Evolutionary conservation across 108 stramenopile genomes (phyloP).

Genomic region (Cyclotella cryptica): DNA sequence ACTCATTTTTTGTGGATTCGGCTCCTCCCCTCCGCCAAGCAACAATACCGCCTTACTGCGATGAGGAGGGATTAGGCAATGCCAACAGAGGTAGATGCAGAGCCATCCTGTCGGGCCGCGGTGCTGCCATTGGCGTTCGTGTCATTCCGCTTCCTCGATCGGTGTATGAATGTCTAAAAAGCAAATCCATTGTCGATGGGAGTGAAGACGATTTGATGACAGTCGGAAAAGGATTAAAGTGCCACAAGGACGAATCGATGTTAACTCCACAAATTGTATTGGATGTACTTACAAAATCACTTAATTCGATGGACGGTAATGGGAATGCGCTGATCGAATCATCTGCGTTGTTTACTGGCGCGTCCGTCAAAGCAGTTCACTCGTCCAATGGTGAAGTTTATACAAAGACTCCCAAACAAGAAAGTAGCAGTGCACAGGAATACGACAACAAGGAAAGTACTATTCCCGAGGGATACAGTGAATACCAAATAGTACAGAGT

Average conservation of each 20-base stretch:
- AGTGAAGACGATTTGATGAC: slow-evolving; percentile 59
- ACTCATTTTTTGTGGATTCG: slow-evolving; percentile 52
- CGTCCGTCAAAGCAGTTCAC: slow-evolving; percentile 49
- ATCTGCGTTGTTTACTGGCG: slow-evolving; percentile 23
- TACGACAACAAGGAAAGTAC: slow-evolving; percentile 14
- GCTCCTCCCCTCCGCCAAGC: slow-evolving; percentile 69
- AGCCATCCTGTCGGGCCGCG: slow-evolving; percentile 70
- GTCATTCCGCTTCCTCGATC: slow-evolving; percentile 67
- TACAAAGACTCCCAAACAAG: slow-evolving; percentile 21
- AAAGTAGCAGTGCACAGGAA: slow-evolving; percentile 28
- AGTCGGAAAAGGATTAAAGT: slow-evolving; percentile 70
- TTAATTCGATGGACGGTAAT: slow-evolving; percentile 43
- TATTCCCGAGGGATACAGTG: slow-evolving; percentile 27
- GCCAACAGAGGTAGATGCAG: slow-evolving; percentile 78
- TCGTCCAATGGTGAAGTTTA: slow-evolving; percentile 56
- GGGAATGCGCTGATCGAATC: slow-evolving; percentile 60
- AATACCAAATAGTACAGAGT: slow-evolving; percentile 27
- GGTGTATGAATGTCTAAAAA: slow-evolving; percentile 56
- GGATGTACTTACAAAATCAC: slow-evolving; percentile 44
- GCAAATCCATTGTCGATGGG: slow-evolving; percentile 52
- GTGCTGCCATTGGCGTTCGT: slow-evolving; percentile 75
- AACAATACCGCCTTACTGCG: slow-evolving; percentile 86
- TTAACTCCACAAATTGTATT: slow-evolving; percentile 45
- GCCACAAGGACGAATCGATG: slow-evolving; percentile 35
- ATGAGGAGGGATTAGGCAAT: slow-evolving; percentile 78